phyloP scores from a whole-genome alignment of 495 filamentous ascomycete species.

The Tuber magnatum region DNA sequence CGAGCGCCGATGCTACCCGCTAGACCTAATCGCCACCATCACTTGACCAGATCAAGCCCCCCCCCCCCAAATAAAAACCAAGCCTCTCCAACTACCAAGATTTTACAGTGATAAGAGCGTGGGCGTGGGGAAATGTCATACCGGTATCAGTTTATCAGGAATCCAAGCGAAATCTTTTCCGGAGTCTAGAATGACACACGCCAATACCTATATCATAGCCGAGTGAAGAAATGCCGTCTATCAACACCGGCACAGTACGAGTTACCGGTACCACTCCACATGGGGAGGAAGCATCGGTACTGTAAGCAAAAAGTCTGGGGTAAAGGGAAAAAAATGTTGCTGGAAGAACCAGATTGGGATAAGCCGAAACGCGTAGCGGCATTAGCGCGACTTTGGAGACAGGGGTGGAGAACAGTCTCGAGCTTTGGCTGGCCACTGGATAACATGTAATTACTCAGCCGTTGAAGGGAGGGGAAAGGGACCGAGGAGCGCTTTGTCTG shows the following conservation, averaged over 20 bases:
- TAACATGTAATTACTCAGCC: background rate
- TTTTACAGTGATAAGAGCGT: too few species aligned
- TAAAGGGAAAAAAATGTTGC: background rate
- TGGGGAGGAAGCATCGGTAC: too few species aligned
- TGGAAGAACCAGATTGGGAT: background rate
- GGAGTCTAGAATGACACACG: background rate
- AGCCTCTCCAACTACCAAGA: too few species aligned
- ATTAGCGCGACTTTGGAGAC: background rate
- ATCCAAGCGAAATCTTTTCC: background rate
- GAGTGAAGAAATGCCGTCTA: background rate
- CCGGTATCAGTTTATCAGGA: background rate
- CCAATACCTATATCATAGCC: background rate
- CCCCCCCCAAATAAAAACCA: too few species aligned
- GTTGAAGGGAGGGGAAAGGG: background rate
- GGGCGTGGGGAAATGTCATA: too few species aligned
- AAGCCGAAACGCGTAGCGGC: background rate
- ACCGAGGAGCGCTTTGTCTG: background rate
- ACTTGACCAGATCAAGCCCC: background rate
- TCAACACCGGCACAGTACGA: too few species aligned
- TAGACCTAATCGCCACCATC: background rate
- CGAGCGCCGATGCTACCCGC: too few species aligned
- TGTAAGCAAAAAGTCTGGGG: slow-evolving; percentile 4
- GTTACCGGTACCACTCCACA: background rate
- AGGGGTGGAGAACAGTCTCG: background rate
- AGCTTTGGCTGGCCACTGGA: background rate